phyloP scores from a whole-genome alignment of 176 grass and related monocot species.

The Aegilops bicornis region DNA sequence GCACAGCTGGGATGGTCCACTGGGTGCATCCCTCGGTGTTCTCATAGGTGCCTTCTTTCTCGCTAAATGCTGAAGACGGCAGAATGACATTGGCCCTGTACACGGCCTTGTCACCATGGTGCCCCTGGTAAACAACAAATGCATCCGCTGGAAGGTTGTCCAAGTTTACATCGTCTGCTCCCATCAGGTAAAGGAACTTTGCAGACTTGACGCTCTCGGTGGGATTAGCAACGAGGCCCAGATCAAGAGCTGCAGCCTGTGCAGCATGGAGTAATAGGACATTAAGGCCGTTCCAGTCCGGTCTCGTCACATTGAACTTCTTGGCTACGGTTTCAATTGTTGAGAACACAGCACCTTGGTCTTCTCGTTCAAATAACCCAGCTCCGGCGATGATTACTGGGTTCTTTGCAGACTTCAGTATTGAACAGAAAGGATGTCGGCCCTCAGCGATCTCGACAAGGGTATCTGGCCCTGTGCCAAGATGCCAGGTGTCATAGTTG shows the following conservation, averaged over 20 bases:
- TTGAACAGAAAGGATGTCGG: conserved; percentile 77
- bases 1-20: conserved; percentile 92
- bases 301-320: conserved; percentile 66
- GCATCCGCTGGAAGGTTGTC: conserved; percentile 88
- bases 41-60: conserved; percentile 97
- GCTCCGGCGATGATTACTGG: conserved; percentile 90
- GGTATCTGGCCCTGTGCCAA: conserved; percentile 76
- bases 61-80: conserved; percentile 91
- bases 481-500: conserved; percentile 88
- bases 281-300: conserved; percentile 92
- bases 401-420: conserved; percentile 75
- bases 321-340: conserved; percentile 70
- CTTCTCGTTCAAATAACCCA: conserved; percentile 79
- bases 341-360: conserved; percentile 76
- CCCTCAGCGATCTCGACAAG: conserved; percentile 82
- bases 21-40: conserved; percentile 94
- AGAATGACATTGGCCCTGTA: conserved; percentile 89
- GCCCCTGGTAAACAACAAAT: conserved; percentile 96
- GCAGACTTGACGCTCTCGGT: conserved; percentile 59
- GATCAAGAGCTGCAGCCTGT: conserved; percentile 91
- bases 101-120: conserved; percentile 92
- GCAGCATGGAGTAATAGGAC: conserved; percentile 86
- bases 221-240: conserved; percentile 77
- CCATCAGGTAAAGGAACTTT: conserved; percentile 96
- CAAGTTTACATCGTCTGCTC: conserved; percentile 83